phyloP scores from a whole-genome alignment of 805 yeast species.

The Pichia gijzeniarum region DNA sequence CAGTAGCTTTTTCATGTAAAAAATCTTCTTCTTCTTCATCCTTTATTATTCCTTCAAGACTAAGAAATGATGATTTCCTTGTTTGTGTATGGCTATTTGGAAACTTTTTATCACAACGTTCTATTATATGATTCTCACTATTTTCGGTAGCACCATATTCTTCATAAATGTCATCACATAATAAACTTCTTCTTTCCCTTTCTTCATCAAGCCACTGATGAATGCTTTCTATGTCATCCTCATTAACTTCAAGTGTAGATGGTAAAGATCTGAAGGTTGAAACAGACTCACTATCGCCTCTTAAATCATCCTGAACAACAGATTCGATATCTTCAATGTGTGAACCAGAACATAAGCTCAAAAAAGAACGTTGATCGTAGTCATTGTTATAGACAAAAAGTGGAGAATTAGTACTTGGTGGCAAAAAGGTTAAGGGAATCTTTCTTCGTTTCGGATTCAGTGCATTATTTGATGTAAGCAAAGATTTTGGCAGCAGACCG shows the following conservation, averaged over 20 bases:
- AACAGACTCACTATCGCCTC: conserved; percentile 27
- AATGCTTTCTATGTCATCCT: conserved; percentile 29
- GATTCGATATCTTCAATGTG: conserved; percentile 20
- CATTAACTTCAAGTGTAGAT: conserved; percentile 30
- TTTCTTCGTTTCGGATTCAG: conserved; percentile 31
- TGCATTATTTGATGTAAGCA: conserved; percentile 13
- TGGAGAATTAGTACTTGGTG: conserved; percentile 34
- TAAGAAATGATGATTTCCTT: conserved; percentile 9
- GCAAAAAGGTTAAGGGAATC: conserved; percentile 31
- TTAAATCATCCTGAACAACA: not conserved
- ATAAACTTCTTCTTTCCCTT: conserved; percentile 27
- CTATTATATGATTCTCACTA: conserved; percentile 17
- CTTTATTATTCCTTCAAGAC: conserved; percentile 11
- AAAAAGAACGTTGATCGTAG: conserved; percentile 30
- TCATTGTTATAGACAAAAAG: conserved; percentile 29
- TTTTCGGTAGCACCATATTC: conserved; percentile 20
- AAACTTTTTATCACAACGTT: conserved; percentile 25
- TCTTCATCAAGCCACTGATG: conserved; percentile 34
- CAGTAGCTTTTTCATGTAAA: conserved; percentile 23
- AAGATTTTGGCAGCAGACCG: conserved; percentile 9
- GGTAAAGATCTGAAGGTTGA: conserved; percentile 32
- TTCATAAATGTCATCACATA: conserved; percentile 13
- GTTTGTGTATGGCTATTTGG: conserved; percentile 10
- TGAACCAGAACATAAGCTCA: conserved; percentile 30
- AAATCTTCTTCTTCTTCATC: conserved; percentile 29